Evolutionary conservation across 768 basidiomycete species (phyloP), one percentile per base, ranked within the genome.

Genomic region (Leccinum imitatum): DNA sequence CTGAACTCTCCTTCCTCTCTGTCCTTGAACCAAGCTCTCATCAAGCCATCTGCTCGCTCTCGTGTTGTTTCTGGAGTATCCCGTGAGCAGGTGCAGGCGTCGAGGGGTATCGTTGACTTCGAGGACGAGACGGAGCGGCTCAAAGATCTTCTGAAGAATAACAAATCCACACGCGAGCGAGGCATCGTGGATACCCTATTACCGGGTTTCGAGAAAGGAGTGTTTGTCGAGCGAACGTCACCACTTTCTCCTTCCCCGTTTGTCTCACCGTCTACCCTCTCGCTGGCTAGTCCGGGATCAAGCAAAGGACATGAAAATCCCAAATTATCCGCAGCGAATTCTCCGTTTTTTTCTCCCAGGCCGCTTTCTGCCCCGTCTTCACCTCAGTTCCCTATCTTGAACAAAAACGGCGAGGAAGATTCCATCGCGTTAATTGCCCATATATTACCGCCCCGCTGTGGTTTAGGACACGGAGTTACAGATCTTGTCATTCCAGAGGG

Each of bases 121-220:
- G 91, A 93, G 3, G 89, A 91, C 48, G 91, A 93, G 67, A 79
- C 87, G 2, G 87, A 86, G 57, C 87, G 85, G 64, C 77, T 93
- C 61, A 91, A 89, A 68, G 87, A 85, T 37, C 78, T 93, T 67
- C 71, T 93, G 33, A 87, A 85, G 65, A 84, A 82, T 10, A 84
- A 73, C 30, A 75, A 67, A 62, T 58, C 59, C 14, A 2, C 52
- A 9, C 70, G 68, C 53, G 72, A 72, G 31, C 64, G 73, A 15
- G 33, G 69, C 30, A 61, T 74, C 30, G 67, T 66, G 19, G 81
- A 80, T 17, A 57, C 72, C 27, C 37, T 75, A 3, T 35, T 73
- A 9, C 69, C 71, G 1, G 68, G 59, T 9, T 67, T 73, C 25
- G 77, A 79, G 2, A 76, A 69, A 57, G 65, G 65, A 0, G 31